Conservation (phyloP, 1,284 basidiomycete species). For the Fomes fomentarius region DNA sequence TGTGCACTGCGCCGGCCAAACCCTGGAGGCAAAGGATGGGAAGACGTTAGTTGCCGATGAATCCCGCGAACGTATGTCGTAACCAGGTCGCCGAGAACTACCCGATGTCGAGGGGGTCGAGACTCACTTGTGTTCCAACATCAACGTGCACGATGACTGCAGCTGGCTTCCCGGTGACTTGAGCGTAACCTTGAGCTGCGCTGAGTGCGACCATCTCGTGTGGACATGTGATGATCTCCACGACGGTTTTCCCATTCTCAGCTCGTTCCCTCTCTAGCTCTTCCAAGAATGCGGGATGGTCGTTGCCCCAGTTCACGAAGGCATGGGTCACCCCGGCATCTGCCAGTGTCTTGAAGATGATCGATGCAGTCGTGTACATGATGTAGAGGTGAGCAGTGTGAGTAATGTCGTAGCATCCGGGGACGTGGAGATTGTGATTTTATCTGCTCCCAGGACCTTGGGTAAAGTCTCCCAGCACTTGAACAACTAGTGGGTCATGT, state of each 20-base stretch:
- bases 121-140: slow-evolving; percentile 66
- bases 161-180: slow-evolving; percentile 65
- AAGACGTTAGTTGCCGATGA: neutral
- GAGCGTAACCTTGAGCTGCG: slow-evolving; percentile 71
- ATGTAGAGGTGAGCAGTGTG: neutral
- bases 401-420: too few relatives aligned
- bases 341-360: slow-evolving; percentile 60
- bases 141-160: slow-evolving; percentile 76
- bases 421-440: too few relatives aligned
- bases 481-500: too few relatives aligned
- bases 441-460: too few relatives aligned
- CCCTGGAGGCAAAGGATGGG: slow-evolving; percentile 2
- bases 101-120: neutral
- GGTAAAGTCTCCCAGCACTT: too few relatives aligned
- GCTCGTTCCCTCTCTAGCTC: slow-evolving; percentile 61
- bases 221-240: slow-evolving; percentile 64
- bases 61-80: neutral
- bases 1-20: slow-evolving; percentile 69
- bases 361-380: slow-evolving; percentile 60
- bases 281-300: slow-evolving; percentile 72
- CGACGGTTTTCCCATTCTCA: slow-evolving; percentile 41
- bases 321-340: slow-evolving; percentile 68
- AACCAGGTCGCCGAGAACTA: neutral
- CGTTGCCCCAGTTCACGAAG: slow-evolving; percentile 78
- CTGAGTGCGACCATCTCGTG: slow-evolving; percentile 79